Base-by-base conservation (phyloP, 192 early-diverging fungal species). In the Coemansia sp. region DNA sequence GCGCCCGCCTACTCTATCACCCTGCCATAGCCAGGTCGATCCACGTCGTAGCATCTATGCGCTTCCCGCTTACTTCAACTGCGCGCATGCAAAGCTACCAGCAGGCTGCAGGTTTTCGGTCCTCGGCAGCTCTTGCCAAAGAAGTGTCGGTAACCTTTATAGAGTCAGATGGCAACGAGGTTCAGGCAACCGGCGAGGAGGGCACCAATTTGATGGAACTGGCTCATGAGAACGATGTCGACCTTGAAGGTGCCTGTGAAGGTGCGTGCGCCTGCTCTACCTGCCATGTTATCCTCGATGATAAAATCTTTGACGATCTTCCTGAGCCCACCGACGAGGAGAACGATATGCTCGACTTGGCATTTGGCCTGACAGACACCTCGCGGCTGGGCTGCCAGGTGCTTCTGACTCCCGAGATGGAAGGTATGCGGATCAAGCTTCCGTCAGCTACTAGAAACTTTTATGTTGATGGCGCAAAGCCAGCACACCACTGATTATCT, bases 301-400 rank as follows among this genome's bases (percentile, higher is more conserved):
- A 86, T 22, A 77, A 89, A 24, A 87, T 90, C 62, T 98, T 87
- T 76, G 86, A 93, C 37, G 88, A 86, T 62, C 82, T 98, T 55
- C 91, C 91, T 19, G 95, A 97, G 71, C 96, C 96, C 2, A 86
- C 89, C 5, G 96, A 98, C 73, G 96, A 98, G 69, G 96, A 98
- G 64, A 95, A 97, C 68, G 96, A 98, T 74, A 97, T 98, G 95
- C 75, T 98, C 47, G 96, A 98, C 82, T 67, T 98, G 66, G 95
- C 95, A 12, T 98, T 95, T 84, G 95, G 93, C 10, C 83, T 97
- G 61, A 95, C 95, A 10, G 94, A 97, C 52, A 98, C 95, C 85
- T 96, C 95, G 38, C 86, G 96, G 17, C 82, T 98, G 59, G 96
- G 96, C 12, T 98, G 96, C 74, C 96, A 98, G 70, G 87, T 97